Conservation (phyloP, 805 yeast species). For the Candida vaughaniae region DNA sequence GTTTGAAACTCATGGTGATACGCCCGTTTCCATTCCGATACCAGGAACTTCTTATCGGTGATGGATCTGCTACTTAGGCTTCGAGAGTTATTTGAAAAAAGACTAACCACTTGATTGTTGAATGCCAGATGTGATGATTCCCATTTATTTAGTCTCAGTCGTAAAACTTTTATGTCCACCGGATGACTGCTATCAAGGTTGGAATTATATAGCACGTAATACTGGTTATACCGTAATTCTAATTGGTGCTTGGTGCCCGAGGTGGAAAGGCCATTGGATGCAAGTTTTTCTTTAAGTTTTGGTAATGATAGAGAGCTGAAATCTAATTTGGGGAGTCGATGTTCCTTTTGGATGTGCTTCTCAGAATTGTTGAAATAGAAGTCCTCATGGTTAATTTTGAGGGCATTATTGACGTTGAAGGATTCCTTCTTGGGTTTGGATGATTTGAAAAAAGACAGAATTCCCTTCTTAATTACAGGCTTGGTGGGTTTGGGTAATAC, state of each 20-base stretch:
- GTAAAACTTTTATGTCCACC: constrained; percentile 51
- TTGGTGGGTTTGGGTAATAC: constrained; percentile 9
- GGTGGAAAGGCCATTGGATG: constrained; percentile 53
- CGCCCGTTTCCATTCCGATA: constrained; percentile 41
- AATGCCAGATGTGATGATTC: constrained; percentile 49
- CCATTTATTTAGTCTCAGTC: constrained; percentile 63
- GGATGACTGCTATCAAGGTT: constrained; percentile 75
- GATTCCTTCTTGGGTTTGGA: background rate
- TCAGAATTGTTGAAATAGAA: constrained; percentile 31
- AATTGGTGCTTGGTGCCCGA: constrained; percentile 63
- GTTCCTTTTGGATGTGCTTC: constrained; percentile 27
- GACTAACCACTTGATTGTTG: constrained; percentile 18
- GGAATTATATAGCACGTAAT: constrained; percentile 74
- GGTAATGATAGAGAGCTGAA: constrained; percentile 56
- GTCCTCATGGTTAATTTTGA: constrained; percentile 17
- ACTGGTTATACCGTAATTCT: constrained; percentile 74
- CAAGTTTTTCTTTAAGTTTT: constrained; percentile 60
- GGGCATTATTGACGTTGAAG: background rate
- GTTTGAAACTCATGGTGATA: constrained; percentile 40
- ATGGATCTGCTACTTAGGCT: constrained; percentile 28
- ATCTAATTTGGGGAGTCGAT: constrained; percentile 62
- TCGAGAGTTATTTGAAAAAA: constrained; percentile 18
- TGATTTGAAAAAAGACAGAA: constrained; percentile 31
- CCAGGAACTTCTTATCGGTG: constrained; percentile 47
- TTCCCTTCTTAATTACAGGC: constrained; percentile 12